A percentile compares a stretch with the other conserved stretches of the same genome.
Conservation (phyloP, 192 early-diverging fungal genomes). For the Podochytrium sp. region DNA sequence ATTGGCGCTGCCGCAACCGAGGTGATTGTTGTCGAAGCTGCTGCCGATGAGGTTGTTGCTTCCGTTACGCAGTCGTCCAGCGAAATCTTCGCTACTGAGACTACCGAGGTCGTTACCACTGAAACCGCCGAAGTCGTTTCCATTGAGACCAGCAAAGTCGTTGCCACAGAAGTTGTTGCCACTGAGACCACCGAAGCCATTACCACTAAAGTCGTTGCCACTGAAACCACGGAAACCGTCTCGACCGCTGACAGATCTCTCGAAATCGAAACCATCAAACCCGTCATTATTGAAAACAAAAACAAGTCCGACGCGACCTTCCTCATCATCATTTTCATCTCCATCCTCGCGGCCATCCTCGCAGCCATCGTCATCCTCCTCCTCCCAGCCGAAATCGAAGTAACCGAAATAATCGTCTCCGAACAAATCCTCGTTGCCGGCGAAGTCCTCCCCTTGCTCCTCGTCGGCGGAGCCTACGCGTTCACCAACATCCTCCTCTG, state of each 20-base stretch:
- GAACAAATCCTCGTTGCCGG: not conserved
- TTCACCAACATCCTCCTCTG: slow-evolving; percentile 15
- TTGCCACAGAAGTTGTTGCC: not conserved
- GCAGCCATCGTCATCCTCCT: not conserved
- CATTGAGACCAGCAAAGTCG: not conserved
- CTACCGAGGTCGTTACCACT: not conserved
- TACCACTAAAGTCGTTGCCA: not conserved
- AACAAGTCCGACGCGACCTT: slow-evolving; percentile 2
- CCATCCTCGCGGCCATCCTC: not conserved
- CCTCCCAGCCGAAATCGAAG: not conserved
- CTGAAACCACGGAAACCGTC: not conserved
- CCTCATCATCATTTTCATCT: not conserved
- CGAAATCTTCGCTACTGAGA: not conserved
- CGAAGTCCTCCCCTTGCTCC: not conserved
- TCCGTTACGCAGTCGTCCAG: not conserved
- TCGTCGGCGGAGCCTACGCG: not conserved
- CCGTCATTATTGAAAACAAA: not conserved
- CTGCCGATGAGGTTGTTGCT: not conserved
- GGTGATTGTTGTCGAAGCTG: not conserved
- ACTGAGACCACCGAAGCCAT: not conserved
- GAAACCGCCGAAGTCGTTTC: not conserved
- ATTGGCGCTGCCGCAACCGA: not conserved
- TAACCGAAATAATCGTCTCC: not conserved
- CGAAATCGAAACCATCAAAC: not conserved
- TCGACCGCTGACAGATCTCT: not conserved